Base-by-base conservation (phyloP, 2,329 filamentous ascomycete species). In the Neofusicoccum cordaticola region DNA sequence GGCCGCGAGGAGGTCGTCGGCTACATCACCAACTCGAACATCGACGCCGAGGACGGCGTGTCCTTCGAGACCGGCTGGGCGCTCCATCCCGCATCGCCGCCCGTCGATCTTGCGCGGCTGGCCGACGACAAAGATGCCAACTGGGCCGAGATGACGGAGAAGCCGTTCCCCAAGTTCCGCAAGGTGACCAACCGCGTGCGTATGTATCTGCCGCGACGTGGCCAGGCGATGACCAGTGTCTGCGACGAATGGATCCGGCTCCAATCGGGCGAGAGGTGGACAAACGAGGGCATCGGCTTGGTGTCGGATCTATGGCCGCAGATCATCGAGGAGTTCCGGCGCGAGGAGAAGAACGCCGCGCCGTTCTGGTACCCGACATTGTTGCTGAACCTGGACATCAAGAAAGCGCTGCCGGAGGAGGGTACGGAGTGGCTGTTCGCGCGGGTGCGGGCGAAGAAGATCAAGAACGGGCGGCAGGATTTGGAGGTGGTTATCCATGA, bases 311-410 rank as follows among this genome's bases (percentile, higher is more conserved):
- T 86, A 72, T 91, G 89, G 68, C 88, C 89, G 2, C 85, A 88
- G 72, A 81, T 90, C 27, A 75, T 90, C 13, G 87, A 91, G 74
- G 67, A 65, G 3, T 79, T 77, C 67, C 66, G 71, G 64, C 74
- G 44, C 57, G 73, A 71, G 42, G 76, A 77, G 2, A 63, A 65
- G 47, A 62, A 65, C 37, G 68, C 67, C 68, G 73, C 78, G 62
- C 74, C 72, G 19, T 87, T 86, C 69, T 93, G 90, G 91, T 92
- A 91, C 73, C 90, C 90, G 0, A 96, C 91, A 0, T 65, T 96
- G 1, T 79, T 88, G 17, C 77, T 95, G 72, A 92, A 91, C 73
- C 71, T 96, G 22, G 91, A 96, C 67, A 80, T 93, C 44, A 95
- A 94, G 80, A 91, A 89, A 73, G 75, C 82, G 6, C 74, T 96